These are phyloP conservation scores for Torrubiellomyces zombiae DNA, from an alignment of 2,329 filamentous ascomycete species.

Conservation along the genomic window DNA sequence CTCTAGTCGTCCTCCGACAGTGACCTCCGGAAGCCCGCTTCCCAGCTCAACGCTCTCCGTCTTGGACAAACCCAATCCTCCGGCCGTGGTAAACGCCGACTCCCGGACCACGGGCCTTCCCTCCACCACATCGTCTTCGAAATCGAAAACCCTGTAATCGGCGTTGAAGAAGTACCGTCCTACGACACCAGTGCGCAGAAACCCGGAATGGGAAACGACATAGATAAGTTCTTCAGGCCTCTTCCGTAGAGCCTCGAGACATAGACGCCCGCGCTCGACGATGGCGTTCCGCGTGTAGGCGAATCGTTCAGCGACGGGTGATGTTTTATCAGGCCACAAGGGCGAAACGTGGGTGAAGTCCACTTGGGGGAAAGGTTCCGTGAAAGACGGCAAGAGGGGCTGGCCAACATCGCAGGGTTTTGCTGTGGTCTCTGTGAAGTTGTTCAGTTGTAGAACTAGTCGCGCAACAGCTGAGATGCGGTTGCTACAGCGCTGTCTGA, in stretches of 20 bases:
- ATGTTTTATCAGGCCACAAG: constrained; percentile 46
- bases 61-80: constrained; percentile 20
- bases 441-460: not conserved
- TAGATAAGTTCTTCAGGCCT: constrained; percentile 45
- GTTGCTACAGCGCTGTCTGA: no score
- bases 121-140: constrained; percentile 16
- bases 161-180: constrained; percentile 42
- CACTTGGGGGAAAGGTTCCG: constrained; percentile 33
- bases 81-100: constrained; percentile 21
- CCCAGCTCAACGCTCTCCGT: constrained; percentile 21
- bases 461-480: not conserved
- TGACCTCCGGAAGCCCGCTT: constrained; percentile 19
- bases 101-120: constrained; percentile 20
- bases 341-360: constrained; percentile 41
- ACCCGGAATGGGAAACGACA: constrained; percentile 49
- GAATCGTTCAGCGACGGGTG: constrained; percentile 27
- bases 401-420: constrained; percentile 47
- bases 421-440: constrained; percentile 29
- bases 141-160: constrained; percentile 48
- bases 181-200: constrained; percentile 39
- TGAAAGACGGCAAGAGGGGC: constrained; percentile 29
- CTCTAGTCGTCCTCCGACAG: no score
- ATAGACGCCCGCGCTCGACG: constrained; percentile 34
- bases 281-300: constrained; percentile 35
- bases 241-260: constrained; percentile 29